These are phyloP conservation scores for Suhomyces yuchorum DNA, from an alignment of 1,139 yeast genomes.

Conservation along the genomic window DNA sequence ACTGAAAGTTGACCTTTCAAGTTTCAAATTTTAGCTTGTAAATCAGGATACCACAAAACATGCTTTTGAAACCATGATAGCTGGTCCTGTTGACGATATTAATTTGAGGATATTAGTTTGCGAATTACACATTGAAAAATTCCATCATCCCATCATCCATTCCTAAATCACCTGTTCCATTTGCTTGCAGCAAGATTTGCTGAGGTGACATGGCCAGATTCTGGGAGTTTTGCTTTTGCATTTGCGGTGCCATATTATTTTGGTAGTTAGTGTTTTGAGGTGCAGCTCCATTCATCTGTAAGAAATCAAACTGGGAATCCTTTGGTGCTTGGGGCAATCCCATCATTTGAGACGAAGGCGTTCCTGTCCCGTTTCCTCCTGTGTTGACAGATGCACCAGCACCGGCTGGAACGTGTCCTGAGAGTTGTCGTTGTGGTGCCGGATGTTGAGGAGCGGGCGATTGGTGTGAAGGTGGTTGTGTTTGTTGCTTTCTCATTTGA, in stretches of 20 bases:
- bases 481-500: slow-evolving; percentile 37
- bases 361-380: slow-evolving; percentile 29
- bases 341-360: not conserved
- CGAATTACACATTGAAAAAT: slow-evolving; percentile 15
- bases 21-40: not conserved
- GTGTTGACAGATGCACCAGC: slow-evolving; percentile 19
- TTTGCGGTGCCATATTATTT: slow-evolving; percentile 3
- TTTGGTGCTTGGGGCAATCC: slow-evolving; percentile 1
- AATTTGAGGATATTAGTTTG: not conserved
- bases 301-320: slow-evolving; percentile 7
- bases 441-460: slow-evolving; percentile 7
- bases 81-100: not conserved
- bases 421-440: slow-evolving; percentile 2
- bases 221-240: slow-evolving; percentile 10
- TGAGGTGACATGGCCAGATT: slow-evolving; percentile 40
- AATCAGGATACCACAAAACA: not conserved
- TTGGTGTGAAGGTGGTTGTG: slow-evolving; percentile 13
- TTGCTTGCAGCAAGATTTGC: slow-evolving; percentile 39
- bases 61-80: not conserved
- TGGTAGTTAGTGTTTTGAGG: slow-evolving; percentile 8
- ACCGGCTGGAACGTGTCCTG: not conserved
- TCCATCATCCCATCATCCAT: slow-evolving; percentile 22
- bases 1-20: not conserved
- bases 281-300: slow-evolving; percentile 6
- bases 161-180: slow-evolving; percentile 17